phyloP scores from a whole-genome alignment of 192 early-diverging fungal genomes.

The Entomortierella beljakovae region DNA sequence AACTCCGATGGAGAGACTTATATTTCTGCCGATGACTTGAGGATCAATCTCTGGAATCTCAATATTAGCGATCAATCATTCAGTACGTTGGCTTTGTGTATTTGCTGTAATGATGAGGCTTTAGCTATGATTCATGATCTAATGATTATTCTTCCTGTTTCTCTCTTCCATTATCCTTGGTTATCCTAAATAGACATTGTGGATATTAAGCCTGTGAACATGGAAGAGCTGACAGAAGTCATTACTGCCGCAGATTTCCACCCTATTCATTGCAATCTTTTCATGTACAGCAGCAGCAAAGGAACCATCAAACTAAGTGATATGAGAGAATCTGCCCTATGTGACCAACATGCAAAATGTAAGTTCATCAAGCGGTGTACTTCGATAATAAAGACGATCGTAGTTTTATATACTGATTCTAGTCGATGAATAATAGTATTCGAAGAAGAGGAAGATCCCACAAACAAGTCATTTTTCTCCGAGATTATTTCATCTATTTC shows the following conservation, averaged over 20 bases:
- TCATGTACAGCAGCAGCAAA: constrained; percentile 99
- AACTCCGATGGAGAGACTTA: constrained; percentile 99
- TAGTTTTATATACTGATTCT: neutral
- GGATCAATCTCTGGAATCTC: constrained; percentile 99
- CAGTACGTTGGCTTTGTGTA: constrained; percentile 74
- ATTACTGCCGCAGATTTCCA: constrained; percentile 99
- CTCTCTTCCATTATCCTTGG: too few relatives aligned
- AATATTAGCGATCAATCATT: constrained; percentile 98
- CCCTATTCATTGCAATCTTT: constrained; percentile 94
- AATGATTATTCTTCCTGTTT: too few relatives aligned
- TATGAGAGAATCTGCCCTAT: constrained; percentile 95
- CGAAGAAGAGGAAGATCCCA: constrained; percentile 94
- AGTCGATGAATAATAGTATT: constrained; percentile 67
- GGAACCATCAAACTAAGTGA: constrained; percentile 98
- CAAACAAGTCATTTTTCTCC: constrained; percentile 98
- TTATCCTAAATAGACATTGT: constrained; percentile 85
- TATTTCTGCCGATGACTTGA: constrained; percentile 95
- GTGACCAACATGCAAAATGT: constrained; percentile 95
- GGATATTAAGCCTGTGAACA: constrained; percentile 99
- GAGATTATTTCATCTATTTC: constrained; percentile 99
- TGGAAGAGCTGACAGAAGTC: constrained; percentile 99
- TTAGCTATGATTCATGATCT: too few relatives aligned
- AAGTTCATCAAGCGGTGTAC: constrained; percentile 21
- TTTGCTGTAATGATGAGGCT: too few relatives aligned
- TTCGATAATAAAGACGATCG: neutral